phyloP scores from a whole-genome alignment of 2,329 filamentous ascomycete genomes.

The Aaosphaeria pasadenensis region DNA sequence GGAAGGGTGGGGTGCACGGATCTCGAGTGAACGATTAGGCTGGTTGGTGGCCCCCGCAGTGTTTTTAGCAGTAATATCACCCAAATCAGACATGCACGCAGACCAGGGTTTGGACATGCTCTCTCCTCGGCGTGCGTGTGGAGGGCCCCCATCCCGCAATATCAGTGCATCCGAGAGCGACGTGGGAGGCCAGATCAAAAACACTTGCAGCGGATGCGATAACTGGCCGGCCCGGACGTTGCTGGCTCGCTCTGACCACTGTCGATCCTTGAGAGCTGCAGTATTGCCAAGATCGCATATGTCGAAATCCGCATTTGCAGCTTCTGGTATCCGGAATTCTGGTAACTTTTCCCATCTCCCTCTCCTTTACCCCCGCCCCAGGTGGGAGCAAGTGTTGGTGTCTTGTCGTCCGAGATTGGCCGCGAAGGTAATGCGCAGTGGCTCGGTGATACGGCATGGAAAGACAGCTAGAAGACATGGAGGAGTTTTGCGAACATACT shows the following conservation, averaged over 20 bases:
- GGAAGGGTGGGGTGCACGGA: constrained; percentile 17
- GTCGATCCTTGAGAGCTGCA: constrained; percentile 30
- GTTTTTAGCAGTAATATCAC: constrained; percentile 31
- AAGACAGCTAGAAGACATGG: too few relatives aligned
- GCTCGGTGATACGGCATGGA: too few relatives aligned
- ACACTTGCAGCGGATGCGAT: constrained; percentile 40
- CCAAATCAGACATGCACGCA: too few relatives aligned
- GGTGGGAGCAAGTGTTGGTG: too few relatives aligned
- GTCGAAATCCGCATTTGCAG: constrained; percentile 10
- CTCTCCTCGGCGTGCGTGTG: too few relatives aligned
- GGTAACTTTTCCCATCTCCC: constrained; percentile 1
- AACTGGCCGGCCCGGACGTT: constrained; percentile 39
- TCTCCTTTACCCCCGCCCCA: too few relatives aligned
- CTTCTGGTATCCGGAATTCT: constrained; percentile 4
- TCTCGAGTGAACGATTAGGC: constrained; percentile 19
- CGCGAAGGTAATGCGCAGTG: too few relatives aligned
- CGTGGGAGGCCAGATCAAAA: constrained; percentile 17
- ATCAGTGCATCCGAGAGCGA: constrained; percentile 21
- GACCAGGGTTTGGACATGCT: too few relatives aligned
- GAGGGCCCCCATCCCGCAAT: constrained; percentile 9
- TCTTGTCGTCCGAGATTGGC: too few relatives aligned
- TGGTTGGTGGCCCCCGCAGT: constrained; percentile 23
- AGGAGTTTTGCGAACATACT: too few relatives aligned
- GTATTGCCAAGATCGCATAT: constrained; percentile 29
- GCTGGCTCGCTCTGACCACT: constrained; percentile 27